These are phyloP conservation scores for Epicoccum nigrum DNA, from an alignment of 2,329 filamentous ascomycete genomes.

Conservation along the genomic window DNA sequence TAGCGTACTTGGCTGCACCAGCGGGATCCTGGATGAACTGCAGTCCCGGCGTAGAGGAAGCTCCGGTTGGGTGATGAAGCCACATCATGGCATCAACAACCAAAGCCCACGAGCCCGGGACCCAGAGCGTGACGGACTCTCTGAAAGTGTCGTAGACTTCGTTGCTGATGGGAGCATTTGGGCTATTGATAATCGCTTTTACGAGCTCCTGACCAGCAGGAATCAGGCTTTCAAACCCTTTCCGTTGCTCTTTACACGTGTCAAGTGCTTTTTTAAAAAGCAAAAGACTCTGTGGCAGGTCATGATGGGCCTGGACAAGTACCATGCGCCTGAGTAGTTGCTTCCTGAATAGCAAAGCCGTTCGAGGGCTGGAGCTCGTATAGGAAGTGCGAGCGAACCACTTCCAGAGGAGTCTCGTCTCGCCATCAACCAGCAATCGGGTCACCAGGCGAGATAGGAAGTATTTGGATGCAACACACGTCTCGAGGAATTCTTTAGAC, in stretches of 20 bases:
- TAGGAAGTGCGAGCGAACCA: slow-evolving; percentile 29
- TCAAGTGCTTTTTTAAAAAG: slow-evolving; percentile 35
- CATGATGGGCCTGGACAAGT: slow-evolving; percentile 14
- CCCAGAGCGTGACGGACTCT: slow-evolving; percentile 29
- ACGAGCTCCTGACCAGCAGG: slow-evolving; percentile 35
- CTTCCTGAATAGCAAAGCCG: slow-evolving; percentile 31
- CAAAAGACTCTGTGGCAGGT: slow-evolving; percentile 26
- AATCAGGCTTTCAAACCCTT: slow-evolving; percentile 21
- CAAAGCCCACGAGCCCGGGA: slow-evolving; percentile 24
- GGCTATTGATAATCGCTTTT: slow-evolving; percentile 28
- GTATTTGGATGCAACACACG: slow-evolving; percentile 7
- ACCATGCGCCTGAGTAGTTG: slow-evolving; percentile 36
- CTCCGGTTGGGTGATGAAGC: slow-evolving; percentile 37
- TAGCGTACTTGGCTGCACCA: slow-evolving; percentile 22
- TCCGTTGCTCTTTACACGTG: slow-evolving; percentile 20
- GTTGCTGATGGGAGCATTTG: slow-evolving; percentile 8
- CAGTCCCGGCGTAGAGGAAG: slow-evolving; percentile 28
- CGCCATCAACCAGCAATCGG: slow-evolving; percentile 30
- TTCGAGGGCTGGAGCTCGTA: background rate
- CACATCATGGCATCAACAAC: slow-evolving; percentile 37
- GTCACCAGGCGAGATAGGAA: slow-evolving; percentile 31
- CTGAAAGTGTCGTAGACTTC: slow-evolving; percentile 37
- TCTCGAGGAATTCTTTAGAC: slow-evolving; percentile 35
- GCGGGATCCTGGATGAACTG: slow-evolving; percentile 31
- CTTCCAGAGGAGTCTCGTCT: slow-evolving; percentile 33